Evolutionary conservation across 2,329 filamentous ascomycete genomes (phyloP), one percentile per base, ranked within the genome.

Genomic region (Exophiala calicioides): DNA sequence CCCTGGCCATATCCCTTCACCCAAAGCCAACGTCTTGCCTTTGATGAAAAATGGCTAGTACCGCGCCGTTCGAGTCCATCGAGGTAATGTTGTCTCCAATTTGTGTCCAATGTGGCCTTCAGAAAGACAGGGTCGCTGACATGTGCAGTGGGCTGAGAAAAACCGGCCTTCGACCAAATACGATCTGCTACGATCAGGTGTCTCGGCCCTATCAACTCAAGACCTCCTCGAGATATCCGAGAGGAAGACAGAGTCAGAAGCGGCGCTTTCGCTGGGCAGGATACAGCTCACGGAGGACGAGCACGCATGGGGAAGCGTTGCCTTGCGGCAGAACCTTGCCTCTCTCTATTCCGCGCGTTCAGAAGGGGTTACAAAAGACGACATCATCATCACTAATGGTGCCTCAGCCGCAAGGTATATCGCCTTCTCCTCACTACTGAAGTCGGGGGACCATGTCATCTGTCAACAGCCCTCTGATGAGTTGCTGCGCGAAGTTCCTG

Each of bases 381-480:
- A 86, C 58, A 76, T 95, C 30, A 67, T 94, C 42, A 82, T 91
- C 48, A 88, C 87, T 0, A 80, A 85, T 21, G 90, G 90, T 7
- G 88, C 88, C 10, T 94, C 94, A 39, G 77, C 81, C 4, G 89
- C 88, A n/a, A 95, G 95, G 62, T 88, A 89, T 58, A 69, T 93
- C n/a, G 70, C 83, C 2, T 77, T 93, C 5, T 90, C 90, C 64
- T 75, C 84, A 1, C 72, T 93, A 5, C 63, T 93, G 2, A 79
- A 80, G 0, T 79, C 82, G 0, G 86, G 83, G 1, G 88, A 95
- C 62, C 89, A 95, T 73, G 85, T 91, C 35, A 78, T 95, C 48
- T 93, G 87, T 60, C 86, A 93, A 47, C 88, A 90, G 62, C 89
- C 90, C 9, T 91, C 88, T 1, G 94, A 93, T 60, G 87, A 93